A percentile compares a stretch with the other conserved stretches of the same genome.
phyloP scores from a whole-genome alignment of 2,329 filamentous ascomycete genomes.

The Talaromyces pinophilus region DNA sequence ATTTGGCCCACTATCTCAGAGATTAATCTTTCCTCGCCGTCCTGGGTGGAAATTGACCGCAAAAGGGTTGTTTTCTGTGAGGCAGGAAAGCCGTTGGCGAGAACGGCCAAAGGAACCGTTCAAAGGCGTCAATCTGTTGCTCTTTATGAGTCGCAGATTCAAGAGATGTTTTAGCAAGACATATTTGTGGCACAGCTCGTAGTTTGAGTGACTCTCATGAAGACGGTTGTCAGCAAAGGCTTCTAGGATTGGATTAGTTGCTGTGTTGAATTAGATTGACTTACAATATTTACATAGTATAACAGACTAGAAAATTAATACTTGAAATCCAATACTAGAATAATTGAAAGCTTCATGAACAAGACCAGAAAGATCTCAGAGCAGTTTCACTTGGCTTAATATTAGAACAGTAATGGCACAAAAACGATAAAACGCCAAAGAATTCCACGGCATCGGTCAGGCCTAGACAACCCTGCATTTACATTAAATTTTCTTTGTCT shows the following conservation, averaged over 20 bases:
- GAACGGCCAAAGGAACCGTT: slow-evolving; percentile 12
- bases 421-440: no score
- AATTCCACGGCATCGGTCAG: no score
- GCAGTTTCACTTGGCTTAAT: no score
- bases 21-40: not conserved
- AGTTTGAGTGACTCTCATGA: not conserved
- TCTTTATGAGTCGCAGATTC: slow-evolving; percentile 2
- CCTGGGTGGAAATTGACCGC: slow-evolving; percentile 10
- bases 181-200: no score
- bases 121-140: slow-evolving; percentile 11
- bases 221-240: not conserved
- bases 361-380: no score
- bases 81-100: slow-evolving; percentile 10
- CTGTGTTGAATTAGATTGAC: not conserved
- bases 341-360: no score
- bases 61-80: slow-evolving; percentile 9
- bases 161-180: not conserved
- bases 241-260: not conserved
- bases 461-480: no score
- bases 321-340: no score
- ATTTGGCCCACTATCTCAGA: slow-evolving; percentile 12
- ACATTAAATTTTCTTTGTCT: no score
- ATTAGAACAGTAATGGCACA: no score
- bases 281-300: no score
- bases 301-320: no score